Conservation (phyloP, 345 rosid genomes). For the Hevea brasiliensis region DNA sequence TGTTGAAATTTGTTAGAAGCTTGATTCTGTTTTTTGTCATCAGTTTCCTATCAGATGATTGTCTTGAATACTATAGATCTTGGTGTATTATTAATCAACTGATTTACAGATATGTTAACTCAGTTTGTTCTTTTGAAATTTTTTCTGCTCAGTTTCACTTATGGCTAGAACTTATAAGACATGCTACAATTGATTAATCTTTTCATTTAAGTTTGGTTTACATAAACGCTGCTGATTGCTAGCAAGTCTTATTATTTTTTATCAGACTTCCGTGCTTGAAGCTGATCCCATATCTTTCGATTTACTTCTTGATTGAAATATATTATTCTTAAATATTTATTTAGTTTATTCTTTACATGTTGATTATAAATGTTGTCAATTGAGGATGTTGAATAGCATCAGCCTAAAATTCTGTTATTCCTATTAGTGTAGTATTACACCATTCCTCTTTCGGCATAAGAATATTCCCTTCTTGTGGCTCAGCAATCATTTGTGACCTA, state of each 20-base stretch:
- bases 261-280: neutral
- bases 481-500: neutral
- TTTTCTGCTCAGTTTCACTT: too few species aligned
- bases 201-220: too few species aligned
- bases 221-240: neutral
- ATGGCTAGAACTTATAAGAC: too few species aligned
- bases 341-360: neutral
- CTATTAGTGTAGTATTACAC: neutral
- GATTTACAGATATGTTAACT: too few species aligned
- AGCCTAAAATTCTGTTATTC: too few species aligned
- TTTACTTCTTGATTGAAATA: neutral
- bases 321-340: too few species aligned
- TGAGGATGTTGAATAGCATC: neutral
- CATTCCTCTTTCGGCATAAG: neutral
- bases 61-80: neutral
- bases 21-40: neutral
- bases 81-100: neutral
- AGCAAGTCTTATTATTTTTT: neutral
- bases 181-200: too few species aligned
- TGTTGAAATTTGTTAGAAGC: neutral
- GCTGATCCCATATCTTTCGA: neutral
- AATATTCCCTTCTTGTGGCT: neutral
- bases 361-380: neutral
- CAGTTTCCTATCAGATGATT: neutral
- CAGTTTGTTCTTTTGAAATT: too few species aligned